These are phyloP conservation scores for Hypoxylon perforatum DNA, from an alignment of 495 filamentous ascomycete species.

Conservation along the genomic window DNA sequence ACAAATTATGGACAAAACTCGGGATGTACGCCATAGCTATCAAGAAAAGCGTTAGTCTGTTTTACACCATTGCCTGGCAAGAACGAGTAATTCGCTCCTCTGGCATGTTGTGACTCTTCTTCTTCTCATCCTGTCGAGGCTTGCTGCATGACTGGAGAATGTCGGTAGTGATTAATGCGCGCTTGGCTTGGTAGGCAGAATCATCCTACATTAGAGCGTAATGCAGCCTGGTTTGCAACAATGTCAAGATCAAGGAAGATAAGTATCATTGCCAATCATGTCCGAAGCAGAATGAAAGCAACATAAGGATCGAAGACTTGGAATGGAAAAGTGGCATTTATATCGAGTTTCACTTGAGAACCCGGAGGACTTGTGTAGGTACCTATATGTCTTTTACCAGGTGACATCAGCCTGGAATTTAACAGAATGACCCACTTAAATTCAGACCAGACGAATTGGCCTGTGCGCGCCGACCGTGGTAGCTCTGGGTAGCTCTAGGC, in stretches of 20 bases:
- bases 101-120: conserved; percentile 16
- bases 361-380: conserved; percentile 31
- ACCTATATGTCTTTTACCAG: too few species aligned
- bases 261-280: conserved; percentile 17
- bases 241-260: neutral
- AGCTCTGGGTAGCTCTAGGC: conserved; percentile 5
- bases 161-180: neutral
- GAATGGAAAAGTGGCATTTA: conserved; percentile 32
- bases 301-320: conserved; percentile 1
- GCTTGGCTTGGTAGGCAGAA: conserved; percentile 5
- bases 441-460: neutral
- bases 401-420: too few species aligned
- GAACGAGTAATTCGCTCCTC: conserved; percentile 11
- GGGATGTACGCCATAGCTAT: conserved; percentile 36
- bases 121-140: conserved; percentile 1
- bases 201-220: conserved; percentile 4
- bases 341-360: conserved; percentile 33
- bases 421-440: too few species aligned
- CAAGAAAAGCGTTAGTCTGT: conserved; percentile 32
- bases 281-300: conserved; percentile 10
- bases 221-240: conserved; percentile 1
- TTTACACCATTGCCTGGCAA: conserved; percentile 14
- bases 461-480: conserved; percentile 10
- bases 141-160: conserved; percentile 1
- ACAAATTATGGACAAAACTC: conserved; percentile 38